Conservation (phyloP, 2,329 filamentous ascomycete genomes). For the Peltaster fructicola region DNA sequence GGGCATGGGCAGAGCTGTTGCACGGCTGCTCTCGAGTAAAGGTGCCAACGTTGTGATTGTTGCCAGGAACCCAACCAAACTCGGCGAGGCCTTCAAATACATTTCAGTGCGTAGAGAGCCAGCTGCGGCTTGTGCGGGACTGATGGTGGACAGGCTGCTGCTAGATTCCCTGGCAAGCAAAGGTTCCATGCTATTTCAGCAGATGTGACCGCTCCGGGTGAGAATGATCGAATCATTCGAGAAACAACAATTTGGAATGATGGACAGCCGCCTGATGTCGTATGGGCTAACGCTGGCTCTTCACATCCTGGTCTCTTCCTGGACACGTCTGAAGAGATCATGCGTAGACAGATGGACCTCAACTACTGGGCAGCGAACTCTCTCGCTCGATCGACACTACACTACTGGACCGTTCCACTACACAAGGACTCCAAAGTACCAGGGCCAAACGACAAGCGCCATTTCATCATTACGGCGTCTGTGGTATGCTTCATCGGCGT, state of each 20-base stretch:
- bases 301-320: slow-evolving; percentile 60
- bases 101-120: slow-evolving; percentile 44
- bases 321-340: slow-evolving; percentile 48
- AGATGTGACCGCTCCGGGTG: slow-evolving; percentile 55
- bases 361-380: slow-evolving; percentile 82
- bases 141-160: slow-evolving; percentile 47
- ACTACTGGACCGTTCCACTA: slow-evolving; percentile 46
- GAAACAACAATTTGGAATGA: slow-evolving; percentile 68
- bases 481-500: slow-evolving; percentile 58
- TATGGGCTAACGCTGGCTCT: slow-evolving; percentile 78
- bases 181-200: slow-evolving; percentile 70
- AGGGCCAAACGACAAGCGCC: slow-evolving; percentile 35
- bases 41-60: slow-evolving; percentile 80
- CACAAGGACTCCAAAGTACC: slow-evolving; percentile 15
- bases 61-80: slow-evolving; percentile 57
- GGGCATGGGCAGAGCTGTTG: slow-evolving; percentile 69
- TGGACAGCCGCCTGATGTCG: slow-evolving; percentile 55
- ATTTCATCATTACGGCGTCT: slow-evolving; percentile 78
- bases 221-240: slow-evolving; percentile 50
- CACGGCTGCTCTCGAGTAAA: slow-evolving; percentile 56
- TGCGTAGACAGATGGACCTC: slow-evolving; percentile 71
- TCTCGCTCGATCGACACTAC: slow-evolving; percentile 64
- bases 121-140: slow-evolving; percentile 1
- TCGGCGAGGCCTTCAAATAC: slow-evolving; percentile 49
- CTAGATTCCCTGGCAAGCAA: slow-evolving; percentile 48